phyloP scores from a whole-genome alignment of 495 filamentous ascomycete genomes.

The Tuber indicum region DNA sequence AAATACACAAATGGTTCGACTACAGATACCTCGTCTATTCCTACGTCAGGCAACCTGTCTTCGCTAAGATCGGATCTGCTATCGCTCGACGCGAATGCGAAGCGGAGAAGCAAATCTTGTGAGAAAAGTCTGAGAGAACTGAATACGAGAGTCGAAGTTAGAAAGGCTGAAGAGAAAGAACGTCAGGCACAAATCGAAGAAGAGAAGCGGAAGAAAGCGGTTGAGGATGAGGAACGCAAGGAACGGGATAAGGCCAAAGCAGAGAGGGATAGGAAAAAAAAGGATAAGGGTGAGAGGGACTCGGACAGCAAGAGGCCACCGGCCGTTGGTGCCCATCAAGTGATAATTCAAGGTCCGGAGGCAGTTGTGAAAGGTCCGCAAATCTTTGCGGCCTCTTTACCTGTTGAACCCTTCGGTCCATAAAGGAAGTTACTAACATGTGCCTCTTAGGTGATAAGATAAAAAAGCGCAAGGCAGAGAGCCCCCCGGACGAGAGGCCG shows the following conservation, averaged over 20 bases:
- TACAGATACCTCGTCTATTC: constrained; percentile 56
- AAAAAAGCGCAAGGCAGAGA: constrained; percentile 47
- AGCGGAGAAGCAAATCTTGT: constrained; percentile 13
- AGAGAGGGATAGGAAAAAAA: constrained; percentile 53
- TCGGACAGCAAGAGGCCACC: constrained; percentile 54
- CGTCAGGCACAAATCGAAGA: constrained; percentile 46
- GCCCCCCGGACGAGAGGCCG: constrained; percentile 49
- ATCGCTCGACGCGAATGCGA: constrained; percentile 27
- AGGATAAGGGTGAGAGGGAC: constrained; percentile 48
- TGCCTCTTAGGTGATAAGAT: constrained; percentile 43
- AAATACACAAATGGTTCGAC: constrained; percentile 46
- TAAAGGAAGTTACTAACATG: constrained; percentile 2
- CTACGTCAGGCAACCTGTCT: constrained; percentile 67
- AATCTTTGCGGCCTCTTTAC: constrained; percentile 6
- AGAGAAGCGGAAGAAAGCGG: constrained; percentile 49
- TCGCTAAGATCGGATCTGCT: constrained; percentile 57
- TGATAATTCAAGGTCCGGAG: constrained; percentile 61
- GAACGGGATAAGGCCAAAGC: constrained; percentile 50
- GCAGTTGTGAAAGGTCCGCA: constrained; percentile 53
- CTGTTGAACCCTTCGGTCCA: constrained; percentile 32
- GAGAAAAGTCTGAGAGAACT: constrained; percentile 29
- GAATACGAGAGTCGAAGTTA: constrained; percentile 43
- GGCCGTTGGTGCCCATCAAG: constrained; percentile 56
- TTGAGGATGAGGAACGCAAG: constrained; percentile 51
- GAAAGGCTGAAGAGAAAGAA: constrained; percentile 44